Conservation (phyloP, 2,329 filamentous ascomycete genomes). For the Aspergillus ochraceus region DNA sequence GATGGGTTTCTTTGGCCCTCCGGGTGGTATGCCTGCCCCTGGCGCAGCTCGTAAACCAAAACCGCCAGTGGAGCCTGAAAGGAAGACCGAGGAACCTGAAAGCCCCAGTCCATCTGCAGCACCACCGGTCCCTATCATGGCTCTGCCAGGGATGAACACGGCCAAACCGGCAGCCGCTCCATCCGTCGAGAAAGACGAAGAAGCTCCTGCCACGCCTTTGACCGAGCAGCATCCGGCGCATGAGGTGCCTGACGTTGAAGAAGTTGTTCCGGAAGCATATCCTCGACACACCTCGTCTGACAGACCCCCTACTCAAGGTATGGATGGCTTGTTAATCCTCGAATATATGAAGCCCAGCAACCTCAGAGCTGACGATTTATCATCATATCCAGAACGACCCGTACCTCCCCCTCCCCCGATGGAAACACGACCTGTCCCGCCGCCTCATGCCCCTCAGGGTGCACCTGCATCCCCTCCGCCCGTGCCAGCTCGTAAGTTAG, state of each 20-base stretch:
- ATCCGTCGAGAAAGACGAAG: slow-evolving; percentile 54
- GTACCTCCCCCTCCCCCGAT: slow-evolving; percentile 45
- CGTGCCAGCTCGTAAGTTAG: slow-evolving; percentile 57
- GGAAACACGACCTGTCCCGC: slow-evolving; percentile 40
- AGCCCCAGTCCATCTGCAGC: slow-evolving; percentile 32
- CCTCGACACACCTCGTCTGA: slow-evolving; percentile 40
- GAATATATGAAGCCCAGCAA: not conserved
- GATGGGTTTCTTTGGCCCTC: slow-evolving; percentile 84
- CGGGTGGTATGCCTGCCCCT: slow-evolving; percentile 57
- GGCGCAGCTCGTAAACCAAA: slow-evolving; percentile 50
- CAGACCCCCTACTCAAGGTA: slow-evolving; percentile 51
- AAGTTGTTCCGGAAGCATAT: slow-evolving; percentile 39
- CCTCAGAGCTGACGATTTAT: slow-evolving; percentile 2
- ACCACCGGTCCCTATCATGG: slow-evolving; percentile 55
- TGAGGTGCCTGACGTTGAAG: slow-evolving; percentile 57
- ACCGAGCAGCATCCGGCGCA: slow-evolving; percentile 45
- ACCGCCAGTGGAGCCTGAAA: slow-evolving; percentile 38
- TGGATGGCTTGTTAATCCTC: slow-evolving; percentile 21
- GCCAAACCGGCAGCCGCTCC: slow-evolving; percentile 48
- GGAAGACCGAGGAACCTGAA: slow-evolving; percentile 33
- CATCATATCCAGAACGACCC: slow-evolving; percentile 42
- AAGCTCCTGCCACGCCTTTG: slow-evolving; percentile 42
- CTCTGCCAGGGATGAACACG: slow-evolving; percentile 68
- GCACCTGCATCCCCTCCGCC: slow-evolving; percentile 37
- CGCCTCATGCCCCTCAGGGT: slow-evolving; percentile 33